A percentile compares a stretch with the other conserved stretches of the same genome.
Evolutionary conservation across 371 early-diverging fungal genomes (phyloP).

Genomic region (Capillidium heterosporum): DNA sequence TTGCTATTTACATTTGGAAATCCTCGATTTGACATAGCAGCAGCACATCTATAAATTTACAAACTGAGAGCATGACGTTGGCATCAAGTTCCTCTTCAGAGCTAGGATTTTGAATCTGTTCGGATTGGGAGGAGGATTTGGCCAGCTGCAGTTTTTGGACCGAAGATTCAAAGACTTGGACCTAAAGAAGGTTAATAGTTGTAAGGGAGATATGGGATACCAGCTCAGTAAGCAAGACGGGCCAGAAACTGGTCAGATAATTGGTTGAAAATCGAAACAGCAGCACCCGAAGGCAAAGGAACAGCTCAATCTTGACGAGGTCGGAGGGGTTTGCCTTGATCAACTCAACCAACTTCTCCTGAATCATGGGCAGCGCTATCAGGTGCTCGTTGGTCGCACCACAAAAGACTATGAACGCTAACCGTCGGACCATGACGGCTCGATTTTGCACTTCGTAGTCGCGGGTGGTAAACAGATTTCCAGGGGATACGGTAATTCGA

Average conservation of each 20-base stretch:
- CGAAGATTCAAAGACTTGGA: slow-evolving; percentile 1
- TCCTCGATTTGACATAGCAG: slow-evolving; percentile 58
- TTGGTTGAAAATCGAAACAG: slow-evolving; percentile 57
- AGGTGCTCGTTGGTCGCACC: slow-evolving; percentile 62
- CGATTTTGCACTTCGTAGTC: slow-evolving; percentile 59
- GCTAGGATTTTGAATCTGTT: not conserved
- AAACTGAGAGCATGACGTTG: slow-evolving; percentile 58
- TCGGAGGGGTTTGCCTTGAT: slow-evolving; percentile 45
- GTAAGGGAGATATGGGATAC: slow-evolving; percentile 17
- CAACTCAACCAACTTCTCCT: slow-evolving; percentile 78
- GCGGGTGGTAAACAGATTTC: slow-evolving; percentile 60
- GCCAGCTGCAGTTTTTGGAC: not conserved
- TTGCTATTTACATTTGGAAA: slow-evolving; percentile 51
- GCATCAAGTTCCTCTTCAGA: slow-evolving; percentile 21
- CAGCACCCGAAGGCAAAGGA: slow-evolving; percentile 61
- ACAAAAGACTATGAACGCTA: slow-evolving; percentile 62
- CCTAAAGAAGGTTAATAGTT: not conserved
- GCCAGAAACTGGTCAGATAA: slow-evolving; percentile 76
- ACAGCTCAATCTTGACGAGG: slow-evolving; percentile 64
- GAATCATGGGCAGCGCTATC: slow-evolving; percentile 56
- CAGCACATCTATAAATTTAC: slow-evolving; percentile 73
- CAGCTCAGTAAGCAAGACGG: slow-evolving; percentile 71
- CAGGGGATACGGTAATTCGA: slow-evolving; percentile 52
- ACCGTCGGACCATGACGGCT: slow-evolving; percentile 43
- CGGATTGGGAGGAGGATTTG: not conserved